Evolutionary conservation across 2,329 filamentous ascomycete species (phyloP), one percentile per base, ranked within the genome.

Genomic region (Fusarium nodosum): DNA sequence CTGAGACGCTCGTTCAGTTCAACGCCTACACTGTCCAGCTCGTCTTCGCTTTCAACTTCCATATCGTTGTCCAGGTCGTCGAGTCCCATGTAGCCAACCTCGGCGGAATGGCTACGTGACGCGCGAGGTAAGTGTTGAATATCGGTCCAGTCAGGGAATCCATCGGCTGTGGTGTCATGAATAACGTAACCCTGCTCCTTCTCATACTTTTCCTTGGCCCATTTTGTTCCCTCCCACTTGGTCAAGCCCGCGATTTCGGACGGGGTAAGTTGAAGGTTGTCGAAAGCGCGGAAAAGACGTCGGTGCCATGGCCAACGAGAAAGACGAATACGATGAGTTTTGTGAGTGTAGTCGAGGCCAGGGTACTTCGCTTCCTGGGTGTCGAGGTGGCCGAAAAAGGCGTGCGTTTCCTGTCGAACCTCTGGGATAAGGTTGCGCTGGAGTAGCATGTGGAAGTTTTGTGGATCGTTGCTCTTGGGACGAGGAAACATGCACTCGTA

Each of bases 341-440:
- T 82, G 76, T 92, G 84, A 63, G 86, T 89, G 82, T 95, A 95
- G 82, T 95, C 92, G 58, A 95, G 87, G 31, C 92, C 92, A 0
- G 92, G 92, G 71, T 94, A 94, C 73, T 93, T 92, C 70, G 92
- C 91, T 82, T 95, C 92, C 71, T 91, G 88, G 28, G 90, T 93
- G 76, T 93, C 90, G 69, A 94, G 87, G 75, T 92, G 90, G 71
- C 92, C 92, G 79, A 93, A 94, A 81, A 93, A 94, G 53, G 89
- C 87, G 70, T 90, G 87, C 2, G 92, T 93, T 79, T 94, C 92
- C 76, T 92, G 89, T 60, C 92, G 90, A 60, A 94, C 91, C 82
- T 94, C 92, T 69, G 88, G 87, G 51, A 94, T 90, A 50, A 94
- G 86, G 77, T 88, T 86, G 63, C 90, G 88, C 72, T 90, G 88